Evolutionary conservation across 805 yeast genomes (phyloP), one percentile per base, ranked within the genome.

Genomic region (Cyberlindnera veronae): DNA sequence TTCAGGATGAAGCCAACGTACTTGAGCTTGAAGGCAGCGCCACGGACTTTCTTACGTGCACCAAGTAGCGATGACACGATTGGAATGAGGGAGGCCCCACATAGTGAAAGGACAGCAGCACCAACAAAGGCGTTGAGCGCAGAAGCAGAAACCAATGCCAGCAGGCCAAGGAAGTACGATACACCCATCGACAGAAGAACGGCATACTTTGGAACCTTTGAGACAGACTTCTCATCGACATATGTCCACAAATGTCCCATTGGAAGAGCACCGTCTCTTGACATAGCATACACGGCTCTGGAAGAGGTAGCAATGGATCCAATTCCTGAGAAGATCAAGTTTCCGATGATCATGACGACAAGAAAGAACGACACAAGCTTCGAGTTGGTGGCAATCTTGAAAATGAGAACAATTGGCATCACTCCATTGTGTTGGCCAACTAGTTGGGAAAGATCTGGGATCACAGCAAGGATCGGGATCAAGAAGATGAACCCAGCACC

Each of bases 91-190:
- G 87, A 82, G 3, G 93, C 87, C 22, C 84, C 68, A 36, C 88
- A 80, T 43, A 86, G 64, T 3, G 88, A 74, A 16, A 85, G 72
- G 3, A 87, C 93, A 9, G 91, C 81, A 14, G 90, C 81, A 0
- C 95, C 93, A 65, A 85, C 77, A 59, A 86, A 85, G 4, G 95
- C 89, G 59, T 82, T 82, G 61, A 86, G 83, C 0, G 93, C 89
- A 7, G 89, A 76, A 5, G 79, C 67, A 0, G 91, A 83, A 2
- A 85, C 60, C 32, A 86, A 62, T 3, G 90, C 83, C 29, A 86
- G 66, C 7, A 80, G 58, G 2, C 90, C 85, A 33, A 85, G 61
- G 3, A 76, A 39, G 15, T 73, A 72, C 22, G 86, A 75, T 16
- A 82, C 76, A 0, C 63, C 73, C 71, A 82, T 79, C 13, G 87